A percentile compares a stretch with the other conserved stretches of the same genome.
phyloP scores from a whole-genome alignment of 441 rosid genomes.

The Mallotus repandus region DNA sequence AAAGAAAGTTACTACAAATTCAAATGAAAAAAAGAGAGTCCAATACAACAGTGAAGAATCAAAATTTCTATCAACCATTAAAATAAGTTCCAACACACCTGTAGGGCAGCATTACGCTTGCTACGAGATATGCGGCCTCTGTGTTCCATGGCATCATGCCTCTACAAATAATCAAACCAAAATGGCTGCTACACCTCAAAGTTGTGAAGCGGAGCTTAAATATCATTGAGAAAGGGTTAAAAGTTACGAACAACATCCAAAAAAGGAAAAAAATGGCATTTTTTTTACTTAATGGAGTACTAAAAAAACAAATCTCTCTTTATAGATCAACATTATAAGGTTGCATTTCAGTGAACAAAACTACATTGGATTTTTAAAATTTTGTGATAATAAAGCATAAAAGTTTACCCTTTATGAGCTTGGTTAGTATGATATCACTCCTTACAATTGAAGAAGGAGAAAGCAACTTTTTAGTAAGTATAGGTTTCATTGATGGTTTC shows the following conservation, averaged over 20 bases:
- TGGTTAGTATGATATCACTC: conserved; percentile 51
- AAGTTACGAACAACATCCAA: no score
- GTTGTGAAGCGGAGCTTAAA: no score
- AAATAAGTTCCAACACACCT: conserved; percentile 39
- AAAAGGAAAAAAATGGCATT: no score
- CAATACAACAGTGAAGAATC: not conserved
- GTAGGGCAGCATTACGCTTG: conserved; percentile 72
- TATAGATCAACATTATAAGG: not conserved
- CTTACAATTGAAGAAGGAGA: conserved; percentile 38
- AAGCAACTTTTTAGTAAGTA: conserved; percentile 53
- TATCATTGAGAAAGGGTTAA: no score
- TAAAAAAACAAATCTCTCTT: no score
- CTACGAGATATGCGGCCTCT: conserved; percentile 76
- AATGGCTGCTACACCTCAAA: no score
- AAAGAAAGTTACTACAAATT: no score
- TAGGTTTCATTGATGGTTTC: conserved; percentile 36
- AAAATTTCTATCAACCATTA: not conserved
- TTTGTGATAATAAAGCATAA: not conserved
- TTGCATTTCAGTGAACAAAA: not conserved
- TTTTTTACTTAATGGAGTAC: no score
- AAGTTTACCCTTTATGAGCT: conserved; percentile 63
- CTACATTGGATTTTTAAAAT: not conserved
- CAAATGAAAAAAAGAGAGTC: no score
- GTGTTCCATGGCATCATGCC: conserved; percentile 80
- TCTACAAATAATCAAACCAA: conserved; percentile 34